Evolutionary conservation across 225 moss, liverwort and hornwort genomes (phyloP), one percentile per base, ranked within the genome.

Genomic region (Climacium dendroides): DNA sequence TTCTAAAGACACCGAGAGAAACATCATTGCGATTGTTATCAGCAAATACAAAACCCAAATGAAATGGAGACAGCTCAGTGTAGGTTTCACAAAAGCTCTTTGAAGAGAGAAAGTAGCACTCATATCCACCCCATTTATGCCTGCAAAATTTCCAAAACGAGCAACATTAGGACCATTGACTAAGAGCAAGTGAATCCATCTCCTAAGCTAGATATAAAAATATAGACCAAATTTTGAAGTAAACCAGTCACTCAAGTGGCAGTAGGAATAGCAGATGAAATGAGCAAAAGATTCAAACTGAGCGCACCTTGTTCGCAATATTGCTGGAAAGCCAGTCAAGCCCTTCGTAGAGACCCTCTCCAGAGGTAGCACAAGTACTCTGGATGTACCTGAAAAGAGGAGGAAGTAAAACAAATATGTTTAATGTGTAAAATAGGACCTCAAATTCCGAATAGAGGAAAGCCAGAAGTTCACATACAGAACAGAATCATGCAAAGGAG

Each of bases 281-380:
- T 50, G 17, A 55, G 52, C 62, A 62, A 64, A 59, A 41, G 22
- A 70, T 15, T 52, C 71, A 58, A 50, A 35, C 19, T 15, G 15
- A 47, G 16, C 19, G 19, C 65, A 90, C 90, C 87, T 96, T 97
- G 89, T 93, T 97, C 6, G 97, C 96, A 79, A 97, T 97, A 70
- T 96, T 97, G 92, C 94, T 97, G 26, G 97, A 97, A 61, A 97
- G 94, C 97, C 96, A 97, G 89, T 97, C 97, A 20, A 97, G 96
- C 22, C 97, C 97, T 90, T 97, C 97, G 59, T 97, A 97, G 87
- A 97, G 85, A 90, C 97, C 97, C 92, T 97, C 97, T 53, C 96
- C 95, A n/a, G 97, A 97, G 30, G 97, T 97, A 29, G 97, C 96
- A 90, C 95, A 97, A 34, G 96, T 96, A 79, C 97, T 96, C 95